These are phyloP conservation scores for Chimonanthus salicifolius DNA, from an alignment of 164 flowering plant genomes.

Conservation along the genomic window DNA sequence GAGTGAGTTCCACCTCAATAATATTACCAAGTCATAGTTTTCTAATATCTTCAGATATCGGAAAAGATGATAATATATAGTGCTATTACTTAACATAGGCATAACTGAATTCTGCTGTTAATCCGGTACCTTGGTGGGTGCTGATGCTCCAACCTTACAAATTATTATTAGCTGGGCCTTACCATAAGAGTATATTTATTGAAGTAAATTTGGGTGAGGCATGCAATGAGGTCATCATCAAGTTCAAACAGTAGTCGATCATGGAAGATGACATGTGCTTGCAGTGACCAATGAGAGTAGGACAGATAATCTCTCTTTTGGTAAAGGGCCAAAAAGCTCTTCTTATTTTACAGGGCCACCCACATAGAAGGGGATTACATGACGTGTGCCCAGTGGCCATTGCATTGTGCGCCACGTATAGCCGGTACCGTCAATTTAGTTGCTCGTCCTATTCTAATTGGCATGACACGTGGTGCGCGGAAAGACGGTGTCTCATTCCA, in stretches of 20 bases:
- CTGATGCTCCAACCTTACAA: background rate
- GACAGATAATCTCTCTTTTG: background rate
- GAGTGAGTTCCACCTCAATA: too few species aligned
- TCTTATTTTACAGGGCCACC: background rate
- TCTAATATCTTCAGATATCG: too few species aligned
- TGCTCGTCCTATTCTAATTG: too few species aligned
- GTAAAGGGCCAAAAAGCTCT: background rate
- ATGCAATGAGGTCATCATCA: conserved; percentile 4
- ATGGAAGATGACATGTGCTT: conserved; percentile 1
- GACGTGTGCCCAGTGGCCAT: background rate
- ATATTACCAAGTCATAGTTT: too few species aligned
- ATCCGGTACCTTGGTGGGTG: background rate
- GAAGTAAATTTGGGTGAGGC: background rate
- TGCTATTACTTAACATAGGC: background rate
- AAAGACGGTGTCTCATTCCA: background rate
- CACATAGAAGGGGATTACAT: background rate
- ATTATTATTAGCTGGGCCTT: background rate
- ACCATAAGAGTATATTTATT: background rate
- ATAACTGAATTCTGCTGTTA: background rate
- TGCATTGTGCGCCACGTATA: background rate
- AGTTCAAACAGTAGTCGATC: background rate
- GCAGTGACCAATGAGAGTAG: background rate
- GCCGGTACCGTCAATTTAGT: background rate
- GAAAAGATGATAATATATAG: background rate
- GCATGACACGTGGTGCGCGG: background rate